A percentile compares a stretch with the other conserved stretches of the same genome.
phyloP scores from a whole-genome alignment of 2,329 filamentous ascomycete species.

The Sclerotiophoma versabilis region DNA sequence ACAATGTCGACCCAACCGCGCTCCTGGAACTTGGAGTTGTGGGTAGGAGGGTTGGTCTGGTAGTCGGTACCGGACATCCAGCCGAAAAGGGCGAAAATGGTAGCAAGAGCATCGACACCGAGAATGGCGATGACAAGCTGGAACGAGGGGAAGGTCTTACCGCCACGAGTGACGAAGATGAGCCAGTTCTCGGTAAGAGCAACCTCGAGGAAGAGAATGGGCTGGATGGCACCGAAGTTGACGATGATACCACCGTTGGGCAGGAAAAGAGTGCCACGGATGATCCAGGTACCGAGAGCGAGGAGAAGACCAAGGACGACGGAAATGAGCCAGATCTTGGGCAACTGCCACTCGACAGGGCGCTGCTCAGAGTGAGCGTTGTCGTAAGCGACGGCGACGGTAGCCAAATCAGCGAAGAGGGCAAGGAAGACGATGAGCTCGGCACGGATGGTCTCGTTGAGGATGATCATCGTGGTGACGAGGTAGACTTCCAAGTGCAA shows the following conservation, averaged over 20 bases:
- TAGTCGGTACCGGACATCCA: constrained; percentile 67
- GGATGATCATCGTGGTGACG: constrained; percentile 78
- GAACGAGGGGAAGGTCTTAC: constrained; percentile 76
- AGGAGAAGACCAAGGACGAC: constrained; percentile 72
- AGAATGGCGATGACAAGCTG: constrained; percentile 75
- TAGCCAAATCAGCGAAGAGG: constrained; percentile 80
- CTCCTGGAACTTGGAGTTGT: constrained; percentile 48
- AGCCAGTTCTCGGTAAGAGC: constrained; percentile 63
- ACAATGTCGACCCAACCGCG: constrained; percentile 67
- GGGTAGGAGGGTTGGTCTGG: constrained; percentile 53
- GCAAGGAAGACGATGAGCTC: constrained; percentile 82
- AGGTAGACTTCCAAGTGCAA: constrained; percentile 79
- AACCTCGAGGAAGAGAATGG: constrained; percentile 66
- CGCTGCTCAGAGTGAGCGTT: constrained; percentile 78
- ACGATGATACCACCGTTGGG: constrained; percentile 75
- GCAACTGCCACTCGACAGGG: constrained; percentile 80
- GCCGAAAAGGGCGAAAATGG: constrained; percentile 77
- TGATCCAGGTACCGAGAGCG: constrained; percentile 74
- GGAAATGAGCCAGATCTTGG: constrained; percentile 82
- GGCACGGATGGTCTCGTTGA: constrained; percentile 76
- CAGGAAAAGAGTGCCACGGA: constrained; percentile 74
- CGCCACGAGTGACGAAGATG: constrained; percentile 65
- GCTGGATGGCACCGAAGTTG: constrained; percentile 77
- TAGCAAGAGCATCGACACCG: constrained; percentile 73
- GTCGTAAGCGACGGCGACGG: constrained; percentile 79